These are phyloP conservation scores for Starmerella powellii DNA, from an alignment of 805 yeast genomes.

Conservation along the genomic window DNA sequence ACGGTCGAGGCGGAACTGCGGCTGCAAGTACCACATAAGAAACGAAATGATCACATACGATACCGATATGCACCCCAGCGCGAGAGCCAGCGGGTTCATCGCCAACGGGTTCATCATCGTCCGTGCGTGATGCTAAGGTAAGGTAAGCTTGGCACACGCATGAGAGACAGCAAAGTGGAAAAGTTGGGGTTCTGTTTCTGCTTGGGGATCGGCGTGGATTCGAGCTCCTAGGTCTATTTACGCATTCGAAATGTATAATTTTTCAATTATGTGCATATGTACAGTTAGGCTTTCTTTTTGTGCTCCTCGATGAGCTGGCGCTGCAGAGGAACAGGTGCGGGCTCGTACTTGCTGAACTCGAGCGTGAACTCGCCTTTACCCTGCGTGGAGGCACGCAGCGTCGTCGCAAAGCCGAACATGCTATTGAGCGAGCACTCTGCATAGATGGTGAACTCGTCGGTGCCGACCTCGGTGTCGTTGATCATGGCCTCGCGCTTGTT, in stretches of 20 bases:
- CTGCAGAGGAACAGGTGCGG: conserved; percentile 82
- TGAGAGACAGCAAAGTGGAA: neutral
- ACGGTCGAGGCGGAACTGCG: conserved; percentile 27
- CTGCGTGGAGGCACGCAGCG: conserved; percentile 90
- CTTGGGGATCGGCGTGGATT: no score
- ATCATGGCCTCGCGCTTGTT: conserved; percentile 89
- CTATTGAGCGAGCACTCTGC: conserved; percentile 96
- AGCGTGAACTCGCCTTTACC: conserved; percentile 97
- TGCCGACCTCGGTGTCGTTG: conserved; percentile 83
- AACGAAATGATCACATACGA: conserved; percentile 15
- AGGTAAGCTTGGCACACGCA: neutral
- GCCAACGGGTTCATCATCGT: neutral
- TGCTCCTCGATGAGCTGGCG: conserved; percentile 77
- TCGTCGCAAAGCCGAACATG: conserved; percentile 93
- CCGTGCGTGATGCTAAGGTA: no score
- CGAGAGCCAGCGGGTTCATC: conserved; percentile 12
- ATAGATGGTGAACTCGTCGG: conserved; percentile 83
- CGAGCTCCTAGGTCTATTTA: no score
- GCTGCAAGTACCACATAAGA: conserved; percentile 17
- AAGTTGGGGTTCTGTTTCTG: neutral
- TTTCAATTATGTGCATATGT: conserved; percentile 16
- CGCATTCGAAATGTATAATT: no score
- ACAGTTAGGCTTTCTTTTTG: conserved; percentile 41
- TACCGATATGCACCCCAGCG: conserved; percentile 10
- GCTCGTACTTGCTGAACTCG: conserved; percentile 87